phyloP scores from a whole-genome alignment of 305 asterid species.

The Salvia sclarea region DNA sequence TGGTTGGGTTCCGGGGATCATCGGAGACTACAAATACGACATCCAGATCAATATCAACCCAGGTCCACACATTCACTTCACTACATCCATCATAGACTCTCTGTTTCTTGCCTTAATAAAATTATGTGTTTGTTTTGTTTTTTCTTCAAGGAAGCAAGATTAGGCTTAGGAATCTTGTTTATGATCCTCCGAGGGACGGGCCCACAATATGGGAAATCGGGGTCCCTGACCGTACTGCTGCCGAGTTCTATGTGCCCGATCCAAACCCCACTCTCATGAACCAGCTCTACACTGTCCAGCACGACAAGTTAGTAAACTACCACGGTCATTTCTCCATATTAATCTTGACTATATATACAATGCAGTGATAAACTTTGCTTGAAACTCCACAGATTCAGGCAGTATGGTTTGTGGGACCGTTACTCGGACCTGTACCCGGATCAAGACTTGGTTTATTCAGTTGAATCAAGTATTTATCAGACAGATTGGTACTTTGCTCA shows the following conservation, averaged over 20 bases:
- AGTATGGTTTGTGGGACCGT: conserved; percentile 91
- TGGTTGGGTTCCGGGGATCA: conserved; percentile 81
- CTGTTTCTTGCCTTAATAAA: neutral
- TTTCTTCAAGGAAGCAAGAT: conserved; percentile 46
- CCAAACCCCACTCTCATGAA: conserved; percentile 65
- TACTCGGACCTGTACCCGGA: conserved; percentile 72
- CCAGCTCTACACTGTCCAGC: conserved; percentile 44
- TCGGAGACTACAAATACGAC: conserved; percentile 65
- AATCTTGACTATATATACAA: too few relatives aligned
- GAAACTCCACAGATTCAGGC: conserved; percentile 55
- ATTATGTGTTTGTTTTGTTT: neutral
- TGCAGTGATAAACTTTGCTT: neutral
- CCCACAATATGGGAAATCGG: conserved; percentile 93
- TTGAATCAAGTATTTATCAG: conserved; percentile 48
- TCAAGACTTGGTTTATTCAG: conserved; percentile 55
- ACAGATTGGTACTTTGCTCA: conserved; percentile 89
- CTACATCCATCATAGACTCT: neutral
- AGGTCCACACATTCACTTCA: conserved; percentile 38
- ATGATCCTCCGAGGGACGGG: conserved; percentile 71
- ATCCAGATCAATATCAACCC: conserved; percentile 41
- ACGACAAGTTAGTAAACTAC: conserved; percentile 48
- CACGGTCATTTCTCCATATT: neutral
- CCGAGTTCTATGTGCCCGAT: conserved; percentile 76
- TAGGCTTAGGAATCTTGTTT: conserved; percentile 49
- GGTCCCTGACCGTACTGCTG: conserved; percentile 76